These are phyloP conservation scores for Tolypocladium inflatum DNA, from an alignment of 2,329 filamentous ascomycete genomes.

Conservation along the genomic window DNA sequence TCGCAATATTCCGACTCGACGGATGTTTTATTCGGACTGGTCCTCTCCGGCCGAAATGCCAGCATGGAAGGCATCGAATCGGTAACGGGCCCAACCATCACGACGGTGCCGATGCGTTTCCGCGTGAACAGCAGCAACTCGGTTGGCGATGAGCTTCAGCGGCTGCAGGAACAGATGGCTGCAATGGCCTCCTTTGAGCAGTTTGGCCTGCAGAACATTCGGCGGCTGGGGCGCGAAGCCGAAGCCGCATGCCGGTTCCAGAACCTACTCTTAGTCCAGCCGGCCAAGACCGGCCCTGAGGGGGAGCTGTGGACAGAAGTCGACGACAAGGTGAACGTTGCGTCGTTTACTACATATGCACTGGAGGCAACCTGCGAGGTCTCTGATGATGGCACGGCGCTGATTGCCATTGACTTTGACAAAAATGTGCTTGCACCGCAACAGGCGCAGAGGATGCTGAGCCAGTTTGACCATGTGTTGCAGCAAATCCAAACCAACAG, in stretches of 20 bases:
- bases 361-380: constrained; percentile 3
- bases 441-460: not conserved
- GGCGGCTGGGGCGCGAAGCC: constrained; percentile 39
- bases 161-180: not conserved
- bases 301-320: not conserved
- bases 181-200: constrained; percentile 32
- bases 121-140: not conserved
- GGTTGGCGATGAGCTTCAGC: not conserved
- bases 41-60: constrained; percentile 1
- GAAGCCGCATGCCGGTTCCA: constrained; percentile 43
- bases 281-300: not conserved
- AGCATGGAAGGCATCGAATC: constrained; percentile 2
- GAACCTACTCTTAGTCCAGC: constrained; percentile 12
- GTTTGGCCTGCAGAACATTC: constrained; percentile 45
- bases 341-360: constrained; percentile 1
- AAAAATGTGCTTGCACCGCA: not conserved
- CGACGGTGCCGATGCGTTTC: not conserved
- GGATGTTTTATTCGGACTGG: not conserved
- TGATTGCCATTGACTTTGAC: constrained; percentile 1
- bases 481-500: not conserved
- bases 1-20: constrained; percentile 1
- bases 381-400: not conserved
- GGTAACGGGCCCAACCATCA: constrained; percentile 2
- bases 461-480: not conserved
- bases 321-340: not conserved